Evolutionary conservation across 1,139 yeast species (phyloP), one percentile per base, ranked within the genome.

Genomic region (Hansenula anomala): DNA sequence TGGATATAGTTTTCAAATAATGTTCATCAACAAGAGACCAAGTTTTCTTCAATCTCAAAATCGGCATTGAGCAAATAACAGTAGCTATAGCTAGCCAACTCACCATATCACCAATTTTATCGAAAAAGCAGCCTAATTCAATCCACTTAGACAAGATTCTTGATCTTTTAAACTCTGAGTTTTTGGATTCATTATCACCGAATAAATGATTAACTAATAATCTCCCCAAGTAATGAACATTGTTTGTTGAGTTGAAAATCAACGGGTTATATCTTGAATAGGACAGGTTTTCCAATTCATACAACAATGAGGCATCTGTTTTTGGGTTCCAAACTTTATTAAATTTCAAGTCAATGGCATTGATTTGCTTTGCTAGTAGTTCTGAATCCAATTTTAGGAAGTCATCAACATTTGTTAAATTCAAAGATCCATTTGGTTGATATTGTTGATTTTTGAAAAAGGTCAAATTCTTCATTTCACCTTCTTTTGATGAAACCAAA

Each of bases 51-150:
- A 92, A 66, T 47, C 98, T 72, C 42, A 90, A 64, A 4, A 90
- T 72, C 0, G 97, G 95, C 40, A 84, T 80, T 0, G 96, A 86
- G 52, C 96, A 81, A 3, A 90, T 71, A 2, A 85, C 73, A 1
- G 94, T 80, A 1, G 96, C 89, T 49, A 90, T 81, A 2, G 96
- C 96, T 28, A 88, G 65, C 97, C 97, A 92, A 24, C 95, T 83
- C 1, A 90, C 90, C 92, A 89, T 87, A 56, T 92, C 95, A 36
- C 98, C 98, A 22, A 77, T 67, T 46, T 77, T 78, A 55, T 88
- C 95, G 45, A 90, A 73, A 27, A 72, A 65, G 47, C 86, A 78
- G 6, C 97, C 97, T 35, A 90, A 67, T 46, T 81, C 80, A 36
- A 90, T 85, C 98, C 97, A 92, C 58, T 80, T 84, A 39, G 80